phyloP scores from a whole-genome alignment of 495 filamentous ascomycete genomes.

The Oleoguttula mirabilis region DNA sequence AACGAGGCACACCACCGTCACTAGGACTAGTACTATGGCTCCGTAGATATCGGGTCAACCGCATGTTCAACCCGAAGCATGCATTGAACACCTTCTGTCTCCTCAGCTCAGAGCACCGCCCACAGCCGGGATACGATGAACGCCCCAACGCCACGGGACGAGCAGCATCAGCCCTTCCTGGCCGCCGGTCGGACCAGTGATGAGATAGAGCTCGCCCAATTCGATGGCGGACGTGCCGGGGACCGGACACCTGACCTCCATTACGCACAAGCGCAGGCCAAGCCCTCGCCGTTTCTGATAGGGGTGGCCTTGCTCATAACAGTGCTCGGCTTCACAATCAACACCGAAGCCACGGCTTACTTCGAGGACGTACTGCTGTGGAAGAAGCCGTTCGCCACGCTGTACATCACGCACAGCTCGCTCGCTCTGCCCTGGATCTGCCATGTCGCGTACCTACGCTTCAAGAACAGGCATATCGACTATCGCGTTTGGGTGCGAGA shows the following conservation, averaged over 20 bases:
- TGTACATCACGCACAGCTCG: conserved; percentile 19
- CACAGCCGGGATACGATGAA: too few species aligned
- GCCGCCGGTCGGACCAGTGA: too few species aligned
- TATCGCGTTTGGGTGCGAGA: conserved; percentile 12
- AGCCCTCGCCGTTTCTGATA: conserved; percentile 4
- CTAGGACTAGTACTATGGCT: too few species aligned
- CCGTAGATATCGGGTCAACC: too few species aligned
- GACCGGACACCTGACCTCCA: conserved; percentile 4
- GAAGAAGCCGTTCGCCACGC: conserved; percentile 18
- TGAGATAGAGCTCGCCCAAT: conserved; percentile 7
- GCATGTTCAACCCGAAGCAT: too few species aligned
- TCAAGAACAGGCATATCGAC: conserved; percentile 2
- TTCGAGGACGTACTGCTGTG: conserved; percentile 16
- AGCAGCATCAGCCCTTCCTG: conserved; percentile 5
- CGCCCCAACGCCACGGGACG: neutral
- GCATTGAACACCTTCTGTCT: too few species aligned
- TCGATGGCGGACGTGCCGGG: neutral
- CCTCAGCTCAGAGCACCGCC: too few species aligned
- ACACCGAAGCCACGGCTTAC: conserved; percentile 20
- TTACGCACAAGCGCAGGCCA: neutral
- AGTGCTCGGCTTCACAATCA: conserved; percentile 13
- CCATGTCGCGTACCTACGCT: conserved; percentile 5
- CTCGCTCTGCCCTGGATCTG: conserved; percentile 19
- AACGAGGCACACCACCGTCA: too few species aligned
- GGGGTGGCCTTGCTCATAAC: conserved; percentile 7